phyloP scores from a whole-genome alignment of 179 eudicot genomes.

The Monotropa hypopitys region DNA sequence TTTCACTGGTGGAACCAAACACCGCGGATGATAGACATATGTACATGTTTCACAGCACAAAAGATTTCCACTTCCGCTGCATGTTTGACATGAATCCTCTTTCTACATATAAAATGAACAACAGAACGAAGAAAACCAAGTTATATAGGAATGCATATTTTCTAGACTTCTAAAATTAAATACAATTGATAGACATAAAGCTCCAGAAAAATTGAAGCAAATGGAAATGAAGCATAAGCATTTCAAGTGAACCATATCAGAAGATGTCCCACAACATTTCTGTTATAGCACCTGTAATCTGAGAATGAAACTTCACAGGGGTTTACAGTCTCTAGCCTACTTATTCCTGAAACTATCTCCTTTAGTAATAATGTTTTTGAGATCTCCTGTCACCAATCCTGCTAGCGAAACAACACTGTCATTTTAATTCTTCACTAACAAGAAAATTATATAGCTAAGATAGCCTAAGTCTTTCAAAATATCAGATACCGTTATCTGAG shows the following conservation, averaged over 20 bases:
- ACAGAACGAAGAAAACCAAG: not conserved
- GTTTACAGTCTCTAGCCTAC: not conserved
- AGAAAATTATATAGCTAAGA: too few species aligned
- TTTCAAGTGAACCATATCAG: not conserved
- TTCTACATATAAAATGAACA: slow-evolving; percentile 33
- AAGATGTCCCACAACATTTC: not conserved
- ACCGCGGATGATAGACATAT: slow-evolving; percentile 77
- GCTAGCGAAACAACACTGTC: not conserved
- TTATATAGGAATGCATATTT: not conserved
- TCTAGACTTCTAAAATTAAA: not conserved
- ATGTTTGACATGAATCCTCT: slow-evolving; percentile 60
- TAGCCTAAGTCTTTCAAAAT: not conserved
- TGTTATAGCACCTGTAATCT: not conserved
- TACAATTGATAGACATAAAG: not conserved
- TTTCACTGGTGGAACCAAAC: slow-evolving; percentile 65
- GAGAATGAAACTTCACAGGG: not conserved
- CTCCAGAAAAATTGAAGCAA: not conserved
- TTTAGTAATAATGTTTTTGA: not conserved
- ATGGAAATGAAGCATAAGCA: slow-evolving; percentile 1
- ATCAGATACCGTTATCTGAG: not conserved
- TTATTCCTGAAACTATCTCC: not conserved
- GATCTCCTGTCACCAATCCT: not conserved
- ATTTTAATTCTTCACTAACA: not conserved
- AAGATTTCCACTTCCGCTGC: slow-evolving; percentile 50
- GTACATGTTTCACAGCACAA: slow-evolving; percentile 68